Base-by-base conservation (phyloP, 2,329 filamentous ascomycete genomes). In the Neopestalotiopsis sp. region DNA sequence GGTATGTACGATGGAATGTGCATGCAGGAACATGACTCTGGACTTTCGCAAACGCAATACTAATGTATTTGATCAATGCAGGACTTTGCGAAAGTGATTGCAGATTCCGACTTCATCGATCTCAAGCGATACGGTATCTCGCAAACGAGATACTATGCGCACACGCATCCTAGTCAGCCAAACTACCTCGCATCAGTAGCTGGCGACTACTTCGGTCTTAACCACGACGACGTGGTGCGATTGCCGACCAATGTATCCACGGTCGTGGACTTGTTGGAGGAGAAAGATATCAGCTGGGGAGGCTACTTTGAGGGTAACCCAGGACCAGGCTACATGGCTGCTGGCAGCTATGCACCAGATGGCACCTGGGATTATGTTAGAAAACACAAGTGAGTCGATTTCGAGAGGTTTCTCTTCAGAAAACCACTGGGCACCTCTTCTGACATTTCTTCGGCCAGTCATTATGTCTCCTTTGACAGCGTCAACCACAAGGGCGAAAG, bases 201-300 rank as follows among this genome's bases (percentile, higher is more conserved):
- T 6, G 84, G 83, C 13, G 83, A 86, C 72, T 84, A 84, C 73
- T 86, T 84, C 70, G 84, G 84, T 1, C 70, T 84, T 45, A 78
- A 86, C 71, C 80, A 85, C 70, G 84, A 85, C 73, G 79, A 79
- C 9, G 77, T 79, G 49, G 78, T 85, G 6, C 78, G 80, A 56
- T 77, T 86, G 24, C 83, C 84, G 1, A 70, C 75, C 38, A 84
- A 85, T 68, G 81, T 86, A 14, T 83, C 81, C 10, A 85, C 83
- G 1, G 73, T 85, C 28, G 81, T 84, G 20, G 84, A 85, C 74
- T 72, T 85, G 42, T 76, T 86, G 12, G 83, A 85, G 40, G 75
- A 73, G 64, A 78, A 77, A 67, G 61, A 74, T 3, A 81, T 85
- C 60, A 75, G 76, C 34, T 85, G 84, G 83, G 80, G 74, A 61